A percentile compares a stretch with the other conserved stretches of the same genome.
These are phyloP conservation scores for Vigna trinervia DNA, from an alignment of 306 rosid genomes.

Conservation along the genomic window DNA sequence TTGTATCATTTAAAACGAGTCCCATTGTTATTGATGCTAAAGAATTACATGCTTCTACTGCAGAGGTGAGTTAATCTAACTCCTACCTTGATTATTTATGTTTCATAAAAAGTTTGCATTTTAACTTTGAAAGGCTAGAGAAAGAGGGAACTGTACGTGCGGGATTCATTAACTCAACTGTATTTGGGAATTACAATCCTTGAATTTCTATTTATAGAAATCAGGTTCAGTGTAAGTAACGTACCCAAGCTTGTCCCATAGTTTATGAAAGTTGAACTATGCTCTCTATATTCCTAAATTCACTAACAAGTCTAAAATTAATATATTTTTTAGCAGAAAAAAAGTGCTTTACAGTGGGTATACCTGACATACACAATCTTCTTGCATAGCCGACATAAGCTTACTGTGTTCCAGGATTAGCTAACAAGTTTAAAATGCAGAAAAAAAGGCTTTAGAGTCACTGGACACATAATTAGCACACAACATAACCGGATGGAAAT, in stretches of 20 bases:
- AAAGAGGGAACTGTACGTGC: slow-evolving; percentile 29
- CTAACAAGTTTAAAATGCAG: not conserved
- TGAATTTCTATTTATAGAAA: slow-evolving; percentile 9
- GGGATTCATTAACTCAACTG: slow-evolving; percentile 32
- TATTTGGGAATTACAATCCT: not conserved
- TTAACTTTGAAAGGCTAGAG: slow-evolving; percentile 32
- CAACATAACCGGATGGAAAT: not conserved
- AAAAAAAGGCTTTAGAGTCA: slow-evolving; percentile 17
- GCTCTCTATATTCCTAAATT: slow-evolving; percentile 12
- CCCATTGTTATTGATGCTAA: slow-evolving; percentile 77
- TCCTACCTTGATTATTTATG: slow-evolving; percentile 28
- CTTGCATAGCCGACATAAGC: slow-evolving; percentile 5
- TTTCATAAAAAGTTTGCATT: slow-evolving; percentile 32
- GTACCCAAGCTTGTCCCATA: slow-evolving; percentile 18
- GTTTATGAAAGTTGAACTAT: not conserved
- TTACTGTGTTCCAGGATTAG: slow-evolving; percentile 11
- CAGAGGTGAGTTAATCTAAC: slow-evolving; percentile 72
- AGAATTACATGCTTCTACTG: slow-evolving; percentile 66
- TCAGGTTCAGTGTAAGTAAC: slow-evolving; percentile 17
- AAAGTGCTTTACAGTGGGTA: not conserved
- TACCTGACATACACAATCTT: slow-evolving; percentile 3
- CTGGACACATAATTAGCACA: slow-evolving; percentile 16
- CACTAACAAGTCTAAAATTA: not conserved
- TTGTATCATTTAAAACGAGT: slow-evolving; percentile 72
- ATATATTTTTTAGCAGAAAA: too few relatives aligned